phyloP scores from a whole-genome alignment of 768 basidiomycete genomes.

The Xerocomellus dryophilus region DNA sequence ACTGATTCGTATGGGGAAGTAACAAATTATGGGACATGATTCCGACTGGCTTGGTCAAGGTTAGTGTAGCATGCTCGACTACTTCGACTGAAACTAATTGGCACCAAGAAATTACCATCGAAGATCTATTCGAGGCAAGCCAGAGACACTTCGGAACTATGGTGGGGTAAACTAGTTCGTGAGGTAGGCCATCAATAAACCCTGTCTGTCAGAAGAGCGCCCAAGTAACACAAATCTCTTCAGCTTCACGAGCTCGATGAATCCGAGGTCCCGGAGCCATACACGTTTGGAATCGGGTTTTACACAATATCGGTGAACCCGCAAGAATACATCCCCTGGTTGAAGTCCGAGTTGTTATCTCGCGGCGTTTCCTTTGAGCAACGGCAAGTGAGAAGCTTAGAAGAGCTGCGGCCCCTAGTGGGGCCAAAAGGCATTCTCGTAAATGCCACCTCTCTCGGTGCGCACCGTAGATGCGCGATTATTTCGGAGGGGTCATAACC shows the following conservation, averaged over 20 bases:
- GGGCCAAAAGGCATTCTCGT: constrained; percentile 43
- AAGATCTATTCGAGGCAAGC: constrained; percentile 29
- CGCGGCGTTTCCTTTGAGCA: constrained; percentile 45
- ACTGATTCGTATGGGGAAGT: constrained; percentile 25
- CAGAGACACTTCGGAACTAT: constrained; percentile 25
- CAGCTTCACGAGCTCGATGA: constrained; percentile 35
- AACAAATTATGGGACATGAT: constrained; percentile 49
- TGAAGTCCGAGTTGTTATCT: constrained; percentile 38
- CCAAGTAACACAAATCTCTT: background rate
- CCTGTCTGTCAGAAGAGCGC: background rate
- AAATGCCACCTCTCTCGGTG: constrained; percentile 57
- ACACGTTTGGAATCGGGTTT: constrained; percentile 40
- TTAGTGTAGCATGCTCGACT: constrained; percentile 12
- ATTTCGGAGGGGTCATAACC: background rate
- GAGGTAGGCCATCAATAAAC: constrained; percentile 31
- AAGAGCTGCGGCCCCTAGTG: constrained; percentile 43
- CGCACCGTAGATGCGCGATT: constrained; percentile 7
- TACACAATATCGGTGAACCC: constrained; percentile 50
- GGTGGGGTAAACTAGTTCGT: constrained; percentile 40
- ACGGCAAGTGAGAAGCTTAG: constrained; percentile 41
- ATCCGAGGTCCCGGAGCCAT: constrained; percentile 36
- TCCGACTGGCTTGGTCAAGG: constrained; percentile 41
- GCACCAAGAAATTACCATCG: constrained; percentile 37
- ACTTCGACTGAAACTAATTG: constrained; percentile 1
- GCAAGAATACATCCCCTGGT: constrained; percentile 47